Evolutionary conservation across 2,329 filamentous ascomycete genomes (phyloP).

Genomic region (Colletotrichum siamense): DNA sequence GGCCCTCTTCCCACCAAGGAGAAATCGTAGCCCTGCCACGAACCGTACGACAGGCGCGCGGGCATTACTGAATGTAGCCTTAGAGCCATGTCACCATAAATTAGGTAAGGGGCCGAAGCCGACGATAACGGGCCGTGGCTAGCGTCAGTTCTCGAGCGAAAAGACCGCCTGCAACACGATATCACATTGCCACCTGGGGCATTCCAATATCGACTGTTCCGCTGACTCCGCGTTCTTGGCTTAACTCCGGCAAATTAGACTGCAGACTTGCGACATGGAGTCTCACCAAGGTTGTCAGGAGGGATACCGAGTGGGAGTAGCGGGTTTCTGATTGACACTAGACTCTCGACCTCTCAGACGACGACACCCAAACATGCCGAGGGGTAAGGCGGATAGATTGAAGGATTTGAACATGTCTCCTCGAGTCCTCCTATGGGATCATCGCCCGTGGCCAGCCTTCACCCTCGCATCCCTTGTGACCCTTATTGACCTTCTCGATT

Average conservation of each 20-base stretch:
- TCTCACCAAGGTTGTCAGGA: background rate
- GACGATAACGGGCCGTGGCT: background rate
- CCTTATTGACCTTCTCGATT: background rate
- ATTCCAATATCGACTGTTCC: background rate
- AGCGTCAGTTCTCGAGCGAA: background rate
- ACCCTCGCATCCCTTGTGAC: background rate
- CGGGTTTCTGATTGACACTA: slow-evolving; percentile 14
- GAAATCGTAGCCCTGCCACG: background rate
- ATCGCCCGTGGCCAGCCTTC: background rate
- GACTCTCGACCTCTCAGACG: background rate
- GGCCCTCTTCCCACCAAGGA: background rate
- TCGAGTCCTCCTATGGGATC: background rate
- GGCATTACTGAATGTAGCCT: background rate
- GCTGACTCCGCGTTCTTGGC: background rate
- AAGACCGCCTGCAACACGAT: background rate
- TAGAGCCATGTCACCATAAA: background rate
- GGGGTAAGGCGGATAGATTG: background rate
- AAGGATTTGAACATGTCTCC: background rate
- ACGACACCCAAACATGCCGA: background rate
- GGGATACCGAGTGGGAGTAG: background rate
- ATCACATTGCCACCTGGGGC: background rate
- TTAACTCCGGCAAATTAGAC: background rate
- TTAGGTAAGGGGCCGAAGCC: background rate
- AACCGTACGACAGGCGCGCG: background rate
- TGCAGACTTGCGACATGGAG: background rate